Base-by-base conservation (phyloP, 2,329 filamentous ascomycete genomes). In the Mollisiaceae sp. region DNA sequence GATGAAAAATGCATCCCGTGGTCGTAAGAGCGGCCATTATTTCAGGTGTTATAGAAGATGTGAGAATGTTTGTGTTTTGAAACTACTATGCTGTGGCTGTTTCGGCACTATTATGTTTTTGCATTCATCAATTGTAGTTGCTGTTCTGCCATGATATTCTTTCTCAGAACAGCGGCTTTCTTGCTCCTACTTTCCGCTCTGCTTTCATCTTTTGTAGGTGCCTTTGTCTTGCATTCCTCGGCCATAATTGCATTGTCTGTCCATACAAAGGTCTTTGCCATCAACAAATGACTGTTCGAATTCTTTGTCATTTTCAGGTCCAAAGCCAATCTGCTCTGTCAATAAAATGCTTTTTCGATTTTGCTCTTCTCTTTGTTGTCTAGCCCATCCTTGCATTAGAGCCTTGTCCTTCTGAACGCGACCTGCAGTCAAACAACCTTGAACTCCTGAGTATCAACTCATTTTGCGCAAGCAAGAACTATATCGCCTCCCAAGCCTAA, bases 131-230 rank as follows among this genome's bases (percentile, higher is more conserved):
- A 15, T 54, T 35, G 6, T 6, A 24, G 11, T 8, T 54, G 12
- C 50, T 54, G 50, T 54, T 54, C 50, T 54, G 11, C 41, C 18
- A 43, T 43, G 41, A 15, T n/a, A 43, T 43, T 12, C n/a, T 50
- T 54, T 18, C 15, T 24, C 9, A 54, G 50, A 54, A 54, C 50
- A 54, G 18, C 22, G 11, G 5, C 24, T 18, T 35, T 54, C 9
- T 35, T 54, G 22, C n/a, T 54, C 50, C 32, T 54, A 12, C 5
- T 54, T 54, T 27, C 8, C 24, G 9, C 27, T 35, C 50, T 50
- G 14, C 50, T 54, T 54, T 54, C 50, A 54, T 20, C 24, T 14
- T 9, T 35, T 18, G 50, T 54, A 27, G 2, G 50, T n/a, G 24
- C 22, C 27, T 18, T 32, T 54, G 24, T 32, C 24, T 54, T 32